Conservation (phyloP, 176 grass and related monocot genomes). For the Aechmea fasciata region DNA sequence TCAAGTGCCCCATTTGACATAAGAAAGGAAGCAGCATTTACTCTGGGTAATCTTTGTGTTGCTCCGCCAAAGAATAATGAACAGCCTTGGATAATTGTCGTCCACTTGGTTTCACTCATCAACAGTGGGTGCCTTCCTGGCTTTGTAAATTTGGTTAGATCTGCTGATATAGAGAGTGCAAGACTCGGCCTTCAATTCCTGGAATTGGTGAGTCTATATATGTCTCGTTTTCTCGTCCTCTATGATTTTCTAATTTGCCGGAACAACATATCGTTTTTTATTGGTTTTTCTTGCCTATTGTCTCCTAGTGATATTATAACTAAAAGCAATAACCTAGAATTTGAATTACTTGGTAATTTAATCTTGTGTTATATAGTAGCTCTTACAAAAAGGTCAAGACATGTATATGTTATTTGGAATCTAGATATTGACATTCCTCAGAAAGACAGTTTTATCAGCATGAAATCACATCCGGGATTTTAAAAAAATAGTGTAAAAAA, state of each 20-base stretch:
- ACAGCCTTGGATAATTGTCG: slow-evolving; percentile 42
- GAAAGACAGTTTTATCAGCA: too few species aligned
- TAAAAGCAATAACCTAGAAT: not conserved
- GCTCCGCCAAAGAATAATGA: slow-evolving; percentile 34
- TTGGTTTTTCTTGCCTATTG: not conserved
- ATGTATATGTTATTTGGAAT: too few species aligned
- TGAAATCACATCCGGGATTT: too few species aligned
- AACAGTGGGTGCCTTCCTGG: slow-evolving; percentile 63
- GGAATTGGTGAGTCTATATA: slow-evolving; percentile 50
- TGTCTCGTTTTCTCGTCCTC: not conserved
- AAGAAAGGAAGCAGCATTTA: slow-evolving; percentile 82
- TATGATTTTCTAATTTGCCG: not conserved
- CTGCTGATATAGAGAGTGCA: slow-evolving; percentile 77
- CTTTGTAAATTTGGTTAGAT: slow-evolving; percentile 71
- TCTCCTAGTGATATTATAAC: not conserved
- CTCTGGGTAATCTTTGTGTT: slow-evolving; percentile 79
- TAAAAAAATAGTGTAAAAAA: too few species aligned
- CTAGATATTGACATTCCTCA: too few species aligned
- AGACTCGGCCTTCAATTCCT: slow-evolving; percentile 88
- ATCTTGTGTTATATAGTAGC: not conserved
- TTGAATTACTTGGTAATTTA: not conserved
- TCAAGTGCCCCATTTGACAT: slow-evolving; percentile 67
- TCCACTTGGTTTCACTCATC: slow-evolving; percentile 54
- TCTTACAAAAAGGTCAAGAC: not conserved
- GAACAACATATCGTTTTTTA: not conserved